A percentile compares a stretch with the other conserved stretches of the same genome.
phyloP scores from a whole-genome alignment of 2,329 filamentous ascomycete genomes.

The Fusarium phyllophilum region DNA sequence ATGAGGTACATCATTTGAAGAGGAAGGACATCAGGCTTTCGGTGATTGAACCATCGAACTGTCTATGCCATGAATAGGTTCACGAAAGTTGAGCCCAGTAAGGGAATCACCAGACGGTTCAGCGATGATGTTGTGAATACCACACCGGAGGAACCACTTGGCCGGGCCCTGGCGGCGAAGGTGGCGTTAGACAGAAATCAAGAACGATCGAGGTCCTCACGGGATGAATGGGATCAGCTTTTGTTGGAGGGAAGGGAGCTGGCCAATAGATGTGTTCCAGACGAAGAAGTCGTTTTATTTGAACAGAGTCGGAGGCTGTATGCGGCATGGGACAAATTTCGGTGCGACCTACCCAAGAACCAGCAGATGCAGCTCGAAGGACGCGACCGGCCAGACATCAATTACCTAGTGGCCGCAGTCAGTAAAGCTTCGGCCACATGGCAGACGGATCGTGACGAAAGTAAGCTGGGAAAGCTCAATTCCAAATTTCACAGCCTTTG shows the following conservation, averaged over 20 bases:
- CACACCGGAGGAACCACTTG: background rate
- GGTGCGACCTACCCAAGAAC: background rate
- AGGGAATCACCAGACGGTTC: background rate
- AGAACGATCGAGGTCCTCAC: background rate
- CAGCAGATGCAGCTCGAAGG: background rate
- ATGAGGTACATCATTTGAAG: background rate
- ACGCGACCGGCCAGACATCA: background rate
- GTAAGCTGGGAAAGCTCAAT: background rate
- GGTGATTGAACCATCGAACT: background rate
- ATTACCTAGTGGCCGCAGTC: accelerated
- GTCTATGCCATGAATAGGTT: background rate
- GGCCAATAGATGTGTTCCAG: background rate
- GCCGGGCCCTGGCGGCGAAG: background rate
- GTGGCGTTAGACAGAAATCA: background rate
- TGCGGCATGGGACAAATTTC: background rate
- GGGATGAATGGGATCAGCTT: background rate
- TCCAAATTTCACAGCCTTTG: background rate
- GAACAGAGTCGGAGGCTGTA: background rate
- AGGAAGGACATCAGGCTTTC: background rate
- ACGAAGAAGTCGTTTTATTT: background rate
- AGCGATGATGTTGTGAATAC: background rate
- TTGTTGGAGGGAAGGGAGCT: background rate
- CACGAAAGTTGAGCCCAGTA: background rate
- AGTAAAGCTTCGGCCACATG: background rate
- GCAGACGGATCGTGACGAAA: background rate